These are phyloP conservation scores for Thymus mandschuricus DNA, from an alignment of 257 asterid species.

Conservation along the genomic window DNA sequence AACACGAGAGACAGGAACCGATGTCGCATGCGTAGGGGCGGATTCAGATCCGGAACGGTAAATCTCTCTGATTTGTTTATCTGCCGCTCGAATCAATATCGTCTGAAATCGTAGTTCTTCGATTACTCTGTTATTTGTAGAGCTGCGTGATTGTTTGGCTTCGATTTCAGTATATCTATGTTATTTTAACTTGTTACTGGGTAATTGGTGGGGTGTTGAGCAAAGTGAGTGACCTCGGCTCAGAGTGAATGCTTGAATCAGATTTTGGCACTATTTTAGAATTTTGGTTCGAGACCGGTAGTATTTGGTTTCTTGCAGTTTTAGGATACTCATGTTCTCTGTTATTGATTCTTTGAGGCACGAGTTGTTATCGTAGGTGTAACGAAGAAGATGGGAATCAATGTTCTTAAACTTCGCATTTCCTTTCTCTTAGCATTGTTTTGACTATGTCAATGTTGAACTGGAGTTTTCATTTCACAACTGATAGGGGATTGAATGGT, in stretches of 20 bases:
- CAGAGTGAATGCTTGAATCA: neutral
- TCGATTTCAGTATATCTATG: neutral
- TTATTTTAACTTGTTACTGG: neutral
- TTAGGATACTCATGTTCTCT: neutral
- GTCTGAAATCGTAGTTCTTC: neutral
- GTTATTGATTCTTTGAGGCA: neutral
- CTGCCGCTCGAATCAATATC: neutral
- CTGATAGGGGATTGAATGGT: conserved; percentile 29
- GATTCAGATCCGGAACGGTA: conserved; percentile 36
- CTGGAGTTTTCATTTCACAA: neutral
- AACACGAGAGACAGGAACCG: conserved; percentile 39
- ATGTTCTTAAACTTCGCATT: neutral
- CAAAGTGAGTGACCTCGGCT: neutral
- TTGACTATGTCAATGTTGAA: neutral
- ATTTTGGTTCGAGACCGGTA: neutral
- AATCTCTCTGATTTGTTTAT: neutral
- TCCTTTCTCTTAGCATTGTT: neutral
- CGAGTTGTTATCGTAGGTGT: neutral
- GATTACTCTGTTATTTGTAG: neutral
- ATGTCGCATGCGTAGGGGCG: conserved; percentile 47
- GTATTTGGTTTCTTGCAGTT: conserved; percentile 4
- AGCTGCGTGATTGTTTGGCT: neutral
- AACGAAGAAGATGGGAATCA: neutral
- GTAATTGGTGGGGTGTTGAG: neutral
- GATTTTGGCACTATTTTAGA: neutral